A percentile compares a stretch with the other conserved stretches of the same genome.
Evolutionary conservation across 176 grass and related monocot genomes (phyloP).

Genomic region (Tuctoria greenei): DNA sequence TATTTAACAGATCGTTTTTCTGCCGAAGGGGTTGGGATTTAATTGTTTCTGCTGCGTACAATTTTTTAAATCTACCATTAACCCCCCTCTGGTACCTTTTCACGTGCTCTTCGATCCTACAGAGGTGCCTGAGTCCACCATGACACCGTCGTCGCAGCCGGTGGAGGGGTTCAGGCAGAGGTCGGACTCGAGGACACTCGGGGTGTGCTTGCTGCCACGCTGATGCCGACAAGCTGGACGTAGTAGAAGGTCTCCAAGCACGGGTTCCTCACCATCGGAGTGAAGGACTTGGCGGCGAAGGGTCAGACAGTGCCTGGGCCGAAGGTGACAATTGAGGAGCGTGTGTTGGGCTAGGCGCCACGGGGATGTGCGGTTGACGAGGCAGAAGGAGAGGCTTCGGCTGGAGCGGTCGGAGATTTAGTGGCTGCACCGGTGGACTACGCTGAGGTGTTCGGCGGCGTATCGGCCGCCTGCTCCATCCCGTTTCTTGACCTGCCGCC

Average conservation of each 20-base stretch:
- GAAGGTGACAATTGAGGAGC: slow-evolving; percentile 60
- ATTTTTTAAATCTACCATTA: too few relatives aligned
- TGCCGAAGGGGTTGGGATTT: too few relatives aligned
- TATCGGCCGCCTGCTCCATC: too few relatives aligned
- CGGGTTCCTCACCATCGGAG: slow-evolving; percentile 68
- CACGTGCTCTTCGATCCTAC: too few relatives aligned
- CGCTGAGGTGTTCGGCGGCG: too few relatives aligned
- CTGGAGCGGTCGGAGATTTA: slow-evolving; percentile 69
- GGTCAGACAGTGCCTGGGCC: slow-evolving; percentile 22
- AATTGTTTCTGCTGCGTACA: too few relatives aligned
- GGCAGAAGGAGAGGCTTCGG: slow-evolving; percentile 80
- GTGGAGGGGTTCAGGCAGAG: slow-evolving; percentile 66
- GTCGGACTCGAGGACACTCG: slow-evolving; percentile 58
- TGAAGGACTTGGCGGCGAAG: slow-evolving; percentile 45
- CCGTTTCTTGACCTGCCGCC: too few relatives aligned
- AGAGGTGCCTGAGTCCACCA: slow-evolving; percentile 94
- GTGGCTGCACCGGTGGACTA: too few relatives aligned
- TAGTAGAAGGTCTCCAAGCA: slow-evolving; percentile 89
- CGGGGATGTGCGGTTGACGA: slow-evolving; percentile 69
- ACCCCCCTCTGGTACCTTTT: too few relatives aligned
- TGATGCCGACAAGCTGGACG: slow-evolving; percentile 72
- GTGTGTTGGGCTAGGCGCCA: not conserved
- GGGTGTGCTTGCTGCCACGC: slow-evolving; percentile 71
- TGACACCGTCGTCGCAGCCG: slow-evolving; percentile 74
- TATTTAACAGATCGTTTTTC: too few relatives aligned